phyloP scores from a whole-genome alignment of 1,284 basidiomycete genomes.

The Cutaneotrichosporon cavernicola region DNA sequence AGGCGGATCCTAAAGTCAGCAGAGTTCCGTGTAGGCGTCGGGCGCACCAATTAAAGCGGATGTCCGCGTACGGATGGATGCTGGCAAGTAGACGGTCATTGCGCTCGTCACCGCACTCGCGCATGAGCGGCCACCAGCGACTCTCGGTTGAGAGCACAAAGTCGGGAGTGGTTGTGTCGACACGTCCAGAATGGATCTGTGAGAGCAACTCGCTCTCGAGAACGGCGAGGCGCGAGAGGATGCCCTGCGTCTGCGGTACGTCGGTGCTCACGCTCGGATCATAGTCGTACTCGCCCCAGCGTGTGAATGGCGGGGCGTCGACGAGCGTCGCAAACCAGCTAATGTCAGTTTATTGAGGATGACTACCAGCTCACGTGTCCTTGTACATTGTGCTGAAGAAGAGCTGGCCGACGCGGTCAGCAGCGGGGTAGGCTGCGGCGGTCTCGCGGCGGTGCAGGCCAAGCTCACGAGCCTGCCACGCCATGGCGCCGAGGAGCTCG shows the following conservation, averaged over 20 bases:
- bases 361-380: conserved; percentile 32
- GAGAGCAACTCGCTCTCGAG: conserved; percentile 29
- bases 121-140: conserved; percentile 26
- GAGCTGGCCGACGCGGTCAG: conserved; percentile 28
- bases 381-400: conserved; percentile 34
- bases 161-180: conserved; percentile 32
- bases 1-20: conserved; percentile 31
- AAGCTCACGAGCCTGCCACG: conserved; percentile 33
- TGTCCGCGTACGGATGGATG: conserved; percentile 28
- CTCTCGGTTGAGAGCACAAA: conserved; percentile 28
- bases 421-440: conserved; percentile 25
- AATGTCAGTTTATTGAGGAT: conserved; percentile 8
- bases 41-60: conserved; percentile 34
- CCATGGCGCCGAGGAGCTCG: conserved; percentile 33
- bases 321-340: conserved; percentile 26
- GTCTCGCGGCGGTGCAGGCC: conserved; percentile 33
- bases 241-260: conserved; percentile 22
- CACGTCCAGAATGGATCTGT: conserved; percentile 27
- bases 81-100: conserved; percentile 19
- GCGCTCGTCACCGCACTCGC: conserved; percentile 23
- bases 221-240: conserved; percentile 25
- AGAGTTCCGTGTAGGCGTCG: neutral
- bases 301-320: conserved; percentile 21
- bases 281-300: conserved; percentile 30
- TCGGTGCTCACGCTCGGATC: conserved; percentile 26